Evolutionary conservation across 2,329 filamentous ascomycete species (phyloP).

Genomic region (Talaromyces sp.): DNA sequence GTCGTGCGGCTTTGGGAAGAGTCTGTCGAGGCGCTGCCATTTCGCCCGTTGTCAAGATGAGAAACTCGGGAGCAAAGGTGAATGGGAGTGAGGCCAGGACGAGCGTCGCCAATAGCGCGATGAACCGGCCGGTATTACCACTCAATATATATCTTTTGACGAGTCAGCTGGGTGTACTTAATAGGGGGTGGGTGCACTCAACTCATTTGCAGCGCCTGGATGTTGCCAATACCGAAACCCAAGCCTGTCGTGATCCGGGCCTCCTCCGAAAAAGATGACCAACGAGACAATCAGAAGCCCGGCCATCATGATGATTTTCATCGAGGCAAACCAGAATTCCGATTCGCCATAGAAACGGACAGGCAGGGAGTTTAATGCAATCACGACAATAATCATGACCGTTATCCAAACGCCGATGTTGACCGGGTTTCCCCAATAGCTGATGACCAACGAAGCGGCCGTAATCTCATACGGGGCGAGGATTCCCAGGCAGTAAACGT

Average conservation of each 20-base stretch:
- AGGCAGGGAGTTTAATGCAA: conserved; percentile 44
- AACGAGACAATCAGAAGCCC: conserved; percentile 49
- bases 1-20: conserved; percentile 54
- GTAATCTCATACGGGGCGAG: conserved; percentile 56
- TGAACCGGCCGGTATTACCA: not conserved
- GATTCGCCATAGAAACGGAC: conserved; percentile 49
- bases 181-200: no score
- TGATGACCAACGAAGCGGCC: conserved; percentile 61
- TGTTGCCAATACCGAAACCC: conserved; percentile 49
- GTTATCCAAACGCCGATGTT: conserved; percentile 48
- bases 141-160: conserved; percentile 18
- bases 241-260: conserved; percentile 41
- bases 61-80: conserved; percentile 22
- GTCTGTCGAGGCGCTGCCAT: conserved; percentile 54
- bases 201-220: conserved; percentile 29
- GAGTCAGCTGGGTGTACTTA: no score
- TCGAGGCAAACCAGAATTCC: conserved; percentile 50
- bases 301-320: conserved; percentile 49
- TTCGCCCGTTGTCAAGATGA: conserved; percentile 54
- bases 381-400: conserved; percentile 56
- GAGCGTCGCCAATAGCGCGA: not conserved
- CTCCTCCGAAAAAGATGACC: conserved; percentile 53
- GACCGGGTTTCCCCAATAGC: conserved; percentile 51
- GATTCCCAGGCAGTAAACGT: conserved; percentile 45
- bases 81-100: not conserved